phyloP scores from a whole-genome alignment of 495 filamentous ascomycete species.

The Podospora fimiseda region DNA sequence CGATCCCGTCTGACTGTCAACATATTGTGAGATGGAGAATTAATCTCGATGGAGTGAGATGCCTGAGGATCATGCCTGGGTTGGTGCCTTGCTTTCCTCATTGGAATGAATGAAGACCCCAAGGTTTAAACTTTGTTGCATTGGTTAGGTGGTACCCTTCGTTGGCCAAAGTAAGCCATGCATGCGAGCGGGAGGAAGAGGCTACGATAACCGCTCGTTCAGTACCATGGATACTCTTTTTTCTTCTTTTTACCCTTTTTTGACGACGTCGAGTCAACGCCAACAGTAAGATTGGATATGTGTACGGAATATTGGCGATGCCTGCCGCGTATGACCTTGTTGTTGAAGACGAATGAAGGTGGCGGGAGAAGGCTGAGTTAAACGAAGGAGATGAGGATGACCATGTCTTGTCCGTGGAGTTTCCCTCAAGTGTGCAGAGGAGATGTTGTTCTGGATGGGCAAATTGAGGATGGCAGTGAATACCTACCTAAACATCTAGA shows the following conservation, averaged over 20 bases:
- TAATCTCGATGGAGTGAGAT: too few species aligned
- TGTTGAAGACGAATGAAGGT: not conserved
- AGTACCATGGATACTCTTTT: too few species aligned
- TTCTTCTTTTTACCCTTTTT: not conserved
- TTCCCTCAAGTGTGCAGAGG: constrained; percentile 4
- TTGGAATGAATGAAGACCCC: not conserved
- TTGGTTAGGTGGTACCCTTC: not conserved
- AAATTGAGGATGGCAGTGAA: constrained; percentile 6
- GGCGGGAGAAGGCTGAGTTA: constrained; percentile 10
- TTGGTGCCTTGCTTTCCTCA: constrained; percentile 2
- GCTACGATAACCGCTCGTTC: too few species aligned
- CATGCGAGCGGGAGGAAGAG: too few species aligned
- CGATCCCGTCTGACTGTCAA: too few species aligned
- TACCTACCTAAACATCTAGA: not conserved
- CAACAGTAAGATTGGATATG: too few species aligned
- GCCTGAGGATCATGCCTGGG: not conserved
- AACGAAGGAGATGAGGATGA: too few species aligned
- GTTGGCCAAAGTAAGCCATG: too few species aligned
- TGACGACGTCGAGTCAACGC: not conserved
- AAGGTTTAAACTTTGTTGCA: not conserved
- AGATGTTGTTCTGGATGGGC: not conserved
- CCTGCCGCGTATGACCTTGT: constrained; percentile 6
- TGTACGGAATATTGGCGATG: too few species aligned
- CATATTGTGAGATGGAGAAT: too few species aligned
- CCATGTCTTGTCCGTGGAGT: too few species aligned